These are phyloP conservation scores for Nadsonia fulvescens DNA, from an alignment of 805 yeast genomes.

Conservation along the genomic window DNA sequence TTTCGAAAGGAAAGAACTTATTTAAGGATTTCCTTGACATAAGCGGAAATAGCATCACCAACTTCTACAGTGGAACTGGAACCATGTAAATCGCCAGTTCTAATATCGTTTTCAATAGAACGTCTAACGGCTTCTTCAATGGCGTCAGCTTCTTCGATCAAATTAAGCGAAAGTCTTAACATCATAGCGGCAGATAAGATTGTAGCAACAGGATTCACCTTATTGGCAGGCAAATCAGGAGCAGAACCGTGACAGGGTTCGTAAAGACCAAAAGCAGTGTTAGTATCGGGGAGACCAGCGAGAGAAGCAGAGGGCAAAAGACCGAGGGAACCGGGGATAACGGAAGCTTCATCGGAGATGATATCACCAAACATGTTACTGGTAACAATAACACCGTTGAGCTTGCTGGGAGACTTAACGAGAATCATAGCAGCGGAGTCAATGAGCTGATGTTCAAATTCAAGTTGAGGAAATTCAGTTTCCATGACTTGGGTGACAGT, in stretches of 20 bases:
- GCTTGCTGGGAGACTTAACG: conserved; percentile 74
- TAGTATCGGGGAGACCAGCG: conserved; percentile 91
- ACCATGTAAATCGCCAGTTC: conserved; percentile 89
- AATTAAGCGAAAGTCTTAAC: conserved; percentile 76
- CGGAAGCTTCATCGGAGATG: conserved; percentile 94
- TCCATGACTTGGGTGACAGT: conserved; percentile 72
- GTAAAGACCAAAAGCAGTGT: conserved; percentile 85
- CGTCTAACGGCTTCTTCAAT: conserved; percentile 73
- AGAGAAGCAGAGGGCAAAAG: conserved; percentile 90
- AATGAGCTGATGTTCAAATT: conserved; percentile 81
- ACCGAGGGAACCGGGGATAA: conserved; percentile 94
- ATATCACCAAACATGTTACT: conserved; percentile 98
- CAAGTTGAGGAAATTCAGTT: conserved; percentile 79
- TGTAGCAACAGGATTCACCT: conserved; percentile 91
- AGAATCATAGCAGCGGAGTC: conserved; percentile 98
- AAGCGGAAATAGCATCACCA: conserved; percentile 79
- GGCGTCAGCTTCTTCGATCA: conserved; percentile 70
- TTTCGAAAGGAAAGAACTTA: too few species aligned
- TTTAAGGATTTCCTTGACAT: conserved; percentile 37
- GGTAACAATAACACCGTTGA: conserved; percentile 86
- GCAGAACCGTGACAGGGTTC: conserved; percentile 99
- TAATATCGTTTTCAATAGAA: conserved; percentile 66
- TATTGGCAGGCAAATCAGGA: conserved; percentile 74
- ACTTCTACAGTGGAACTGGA: conserved; percentile 70
- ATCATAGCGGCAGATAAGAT: conserved; percentile 94